Conservation (phyloP, 2,329 filamentous ascomycete genomes). For the Colletotrichum incanum region DNA sequence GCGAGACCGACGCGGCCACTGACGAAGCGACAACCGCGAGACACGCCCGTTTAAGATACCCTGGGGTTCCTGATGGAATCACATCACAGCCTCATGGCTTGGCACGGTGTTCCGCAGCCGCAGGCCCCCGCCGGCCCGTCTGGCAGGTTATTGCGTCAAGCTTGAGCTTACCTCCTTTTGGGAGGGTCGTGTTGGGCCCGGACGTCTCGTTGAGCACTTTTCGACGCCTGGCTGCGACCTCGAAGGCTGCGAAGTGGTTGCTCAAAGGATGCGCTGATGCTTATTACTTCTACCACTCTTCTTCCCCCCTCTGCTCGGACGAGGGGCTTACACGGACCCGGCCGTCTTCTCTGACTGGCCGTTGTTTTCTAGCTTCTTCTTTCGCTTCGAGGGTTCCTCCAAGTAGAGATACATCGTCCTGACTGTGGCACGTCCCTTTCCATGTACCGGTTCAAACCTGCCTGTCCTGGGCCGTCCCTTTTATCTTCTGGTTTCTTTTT, state of each 20-base stretch:
- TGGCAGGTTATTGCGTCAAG: constrained; percentile 5
- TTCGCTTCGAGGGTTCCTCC: background rate
- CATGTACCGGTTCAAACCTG: constrained; percentile 26
- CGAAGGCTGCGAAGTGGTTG: background rate
- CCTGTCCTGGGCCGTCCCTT: constrained; percentile 9
- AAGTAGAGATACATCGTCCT: constrained; percentile 28
- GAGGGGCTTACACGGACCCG: constrained; percentile 10
- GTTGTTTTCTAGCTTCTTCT: background rate
- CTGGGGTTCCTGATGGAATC: background rate
- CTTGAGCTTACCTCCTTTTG: background rate
- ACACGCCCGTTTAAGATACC: background rate
- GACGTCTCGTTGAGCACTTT: too few species aligned
- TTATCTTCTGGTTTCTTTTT: background rate
- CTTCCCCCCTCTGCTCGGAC: constrained; percentile 18
- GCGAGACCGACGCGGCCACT: constrained; percentile 4
- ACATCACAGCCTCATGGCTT: constrained; percentile 10
- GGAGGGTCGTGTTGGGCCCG: constrained; percentile 4
- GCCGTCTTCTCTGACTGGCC: constrained; percentile 5
- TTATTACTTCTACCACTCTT: background rate
- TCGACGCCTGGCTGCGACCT: background rate
- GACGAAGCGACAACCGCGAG: constrained; percentile 12
- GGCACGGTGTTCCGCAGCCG: constrained; percentile 5
- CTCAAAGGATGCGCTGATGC: background rate
- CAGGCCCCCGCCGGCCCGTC: constrained; percentile 17
- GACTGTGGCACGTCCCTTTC: constrained; percentile 29